Evolutionary conservation across 805 yeast species (phyloP).

Genomic region (Yarrowia bubula): DNA sequence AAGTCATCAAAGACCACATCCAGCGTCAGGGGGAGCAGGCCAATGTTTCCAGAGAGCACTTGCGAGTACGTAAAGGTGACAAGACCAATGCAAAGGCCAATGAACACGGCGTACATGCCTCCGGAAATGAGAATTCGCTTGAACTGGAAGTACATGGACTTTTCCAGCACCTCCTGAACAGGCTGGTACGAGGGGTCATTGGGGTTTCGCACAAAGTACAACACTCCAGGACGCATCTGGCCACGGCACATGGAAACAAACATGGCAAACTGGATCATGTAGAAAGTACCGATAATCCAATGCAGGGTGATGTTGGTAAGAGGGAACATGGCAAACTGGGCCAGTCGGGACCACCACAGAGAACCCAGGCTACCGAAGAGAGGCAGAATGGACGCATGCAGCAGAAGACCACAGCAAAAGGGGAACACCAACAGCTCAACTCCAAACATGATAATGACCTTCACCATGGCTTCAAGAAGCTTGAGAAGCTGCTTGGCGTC

Average conservation of each 20-base stretch:
- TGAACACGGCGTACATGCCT: constrained; percentile 56
- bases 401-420: constrained; percentile 72
- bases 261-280: constrained; percentile 83
- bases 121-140: constrained; percentile 72
- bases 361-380: constrained; percentile 39
- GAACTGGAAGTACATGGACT: constrained; percentile 69
- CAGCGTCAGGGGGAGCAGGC: constrained; percentile 35
- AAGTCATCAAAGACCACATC: constrained; percentile 28
- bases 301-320: constrained; percentile 38
- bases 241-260: constrained; percentile 81
- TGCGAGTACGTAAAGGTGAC: constrained; percentile 49
- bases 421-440: constrained; percentile 87
- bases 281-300: constrained; percentile 77
- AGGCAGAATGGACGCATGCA: constrained; percentile 69
- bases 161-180: constrained; percentile 79
- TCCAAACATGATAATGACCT: constrained; percentile 71
- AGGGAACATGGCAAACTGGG: constrained; percentile 31
- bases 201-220: constrained; percentile 88
- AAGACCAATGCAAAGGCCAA: constrained; percentile 70
- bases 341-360: neutral
- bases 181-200: constrained; percentile 89
- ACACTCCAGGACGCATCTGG: constrained; percentile 81
- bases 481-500: constrained; percentile 27
- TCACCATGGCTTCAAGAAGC: constrained; percentile 51
- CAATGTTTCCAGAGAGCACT: neutral